Conservation (phyloP, 78 protist genomes). For the Trichosphaerium sp. region DNA sequence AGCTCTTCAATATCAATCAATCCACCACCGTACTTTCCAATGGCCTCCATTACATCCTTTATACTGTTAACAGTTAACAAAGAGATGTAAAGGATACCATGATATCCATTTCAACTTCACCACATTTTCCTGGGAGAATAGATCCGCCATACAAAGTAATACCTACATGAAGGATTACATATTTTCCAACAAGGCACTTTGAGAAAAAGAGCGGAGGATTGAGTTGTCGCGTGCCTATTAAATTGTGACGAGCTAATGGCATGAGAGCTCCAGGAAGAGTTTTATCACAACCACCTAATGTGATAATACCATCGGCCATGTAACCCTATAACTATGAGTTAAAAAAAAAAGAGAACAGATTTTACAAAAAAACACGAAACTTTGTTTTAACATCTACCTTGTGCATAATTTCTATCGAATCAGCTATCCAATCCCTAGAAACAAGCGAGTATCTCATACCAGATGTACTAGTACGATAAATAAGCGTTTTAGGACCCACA, state of each 20-base stretch:
- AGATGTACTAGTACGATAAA: no score
- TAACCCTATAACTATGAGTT: slow-evolving; percentile 1
- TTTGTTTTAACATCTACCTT: neutral
- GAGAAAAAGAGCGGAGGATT: no score
- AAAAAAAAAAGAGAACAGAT: neutral
- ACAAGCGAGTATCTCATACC: slow-evolving; percentile 16
- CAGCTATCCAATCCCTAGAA: slow-evolving; percentile 11
- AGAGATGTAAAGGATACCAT: neutral
- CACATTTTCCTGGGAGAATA: neutral
- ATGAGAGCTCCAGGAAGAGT: neutral
- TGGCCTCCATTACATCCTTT: neutral
- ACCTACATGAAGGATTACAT: no score
- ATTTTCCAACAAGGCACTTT: no score
- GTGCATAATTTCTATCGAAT: slow-evolving; percentile 8
- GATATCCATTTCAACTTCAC: neutral
- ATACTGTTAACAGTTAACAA: neutral
- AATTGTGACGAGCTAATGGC: neutral
- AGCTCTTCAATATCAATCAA: neutral
- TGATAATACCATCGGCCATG: neutral
- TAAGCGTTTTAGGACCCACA: neutral
- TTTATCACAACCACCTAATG: slow-evolving; percentile 1
- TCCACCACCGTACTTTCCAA: no score
- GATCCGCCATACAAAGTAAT: neutral
- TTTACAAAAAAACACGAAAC: neutral
- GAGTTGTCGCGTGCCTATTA: no score